Base-by-base conservation (phyloP, 441 rosid species). In the Lagerstroemia fauriei region DNA sequence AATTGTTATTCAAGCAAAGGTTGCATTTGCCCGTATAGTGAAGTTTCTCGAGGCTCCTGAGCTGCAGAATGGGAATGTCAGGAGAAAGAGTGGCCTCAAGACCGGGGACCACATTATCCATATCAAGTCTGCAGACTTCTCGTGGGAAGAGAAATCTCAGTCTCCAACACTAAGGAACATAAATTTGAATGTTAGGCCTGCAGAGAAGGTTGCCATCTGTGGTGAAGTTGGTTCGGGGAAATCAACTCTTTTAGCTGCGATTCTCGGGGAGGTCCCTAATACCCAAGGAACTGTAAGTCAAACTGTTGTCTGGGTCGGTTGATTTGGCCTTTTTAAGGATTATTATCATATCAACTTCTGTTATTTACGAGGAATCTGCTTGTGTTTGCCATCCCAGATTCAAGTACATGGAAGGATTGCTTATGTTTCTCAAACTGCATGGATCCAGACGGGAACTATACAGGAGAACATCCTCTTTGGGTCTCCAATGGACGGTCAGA, bases 211-310 rank as follows among this genome's bases (percentile, higher is more conserved):
- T 16, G 99, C 97, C 48, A 89, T 96, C 73, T 95, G 99, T 79
- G 99, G 99, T 78, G 98, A 96, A 90, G 99, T 96, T 84, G 99
- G 98, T 82, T 96, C 98, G 0, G 99, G 99, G 6, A 96, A 96
- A 86, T 96, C 99, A 16, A 95, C 98, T 69, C 91, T 96, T 82
- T 78, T 96, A 78, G 92, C 98, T 46, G 93, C 99, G 22, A 92
- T 96, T 88, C 98, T 95, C 41, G 98, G 98, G 80, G 99, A 95
- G 90, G 92, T 93, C 81, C 92, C 98, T 59, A 87, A 84, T 81
- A 89, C 89, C 16, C 82, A 83, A 59, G 99, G 99, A 91, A 85
- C 87, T 7, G 99, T 95, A 88, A 88, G 98, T 86, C 80, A 18
- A 63, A 56, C 70, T 66, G 46, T 44, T 73, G 56, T 18, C 29